A percentile compares a stretch with the other conserved stretches of the same genome.
Evolutionary conservation across 2,329 filamentous ascomycete species (phyloP).

Genomic region (Arthrobotrys megalospora): DNA sequence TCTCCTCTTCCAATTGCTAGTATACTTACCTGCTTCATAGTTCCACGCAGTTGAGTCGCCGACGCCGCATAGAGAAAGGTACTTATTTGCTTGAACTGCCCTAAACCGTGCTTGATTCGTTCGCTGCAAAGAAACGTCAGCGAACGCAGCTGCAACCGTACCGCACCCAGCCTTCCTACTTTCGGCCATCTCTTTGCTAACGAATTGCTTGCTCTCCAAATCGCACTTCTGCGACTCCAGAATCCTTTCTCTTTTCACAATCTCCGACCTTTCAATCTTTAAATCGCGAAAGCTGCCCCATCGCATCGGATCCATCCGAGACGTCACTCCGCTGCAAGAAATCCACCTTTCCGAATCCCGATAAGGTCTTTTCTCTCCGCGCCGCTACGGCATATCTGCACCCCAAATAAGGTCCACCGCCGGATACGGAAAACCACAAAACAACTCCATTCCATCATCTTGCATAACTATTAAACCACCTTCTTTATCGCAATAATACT

Average conservation of each 20-base stretch:
- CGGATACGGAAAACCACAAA: slow-evolving; percentile 5
- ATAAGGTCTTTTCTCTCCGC: slow-evolving; percentile 16
- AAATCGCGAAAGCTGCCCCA: neutral
- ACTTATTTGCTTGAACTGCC: neutral
- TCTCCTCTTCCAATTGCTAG: neutral
- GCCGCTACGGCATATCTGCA: slow-evolving; percentile 15
- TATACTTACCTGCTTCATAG: neutral
- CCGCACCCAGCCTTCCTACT: slow-evolving; percentile 36
- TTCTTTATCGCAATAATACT: neutral
- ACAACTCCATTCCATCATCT: slow-evolving; percentile 7
- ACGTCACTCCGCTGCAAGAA: slow-evolving; percentile 10
- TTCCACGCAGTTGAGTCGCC: neutral
- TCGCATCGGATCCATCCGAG: slow-evolving; percentile 1
- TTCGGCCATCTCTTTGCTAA: slow-evolving; percentile 5
- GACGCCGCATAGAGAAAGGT: neutral
- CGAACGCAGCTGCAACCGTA: neutral
- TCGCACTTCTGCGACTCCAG: slow-evolving; percentile 24
- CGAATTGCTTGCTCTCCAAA: slow-evolving; percentile 12
- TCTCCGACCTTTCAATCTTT: neutral
- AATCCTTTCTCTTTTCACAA: neutral
- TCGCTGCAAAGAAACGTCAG: slow-evolving; percentile 23
- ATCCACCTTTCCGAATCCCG: slow-evolving; percentile 10
- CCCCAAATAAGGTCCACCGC: neutral
- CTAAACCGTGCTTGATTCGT: slow-evolving; percentile 11
- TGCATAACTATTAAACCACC: neutral